phyloP scores from a whole-genome alignment of 257 asterid genomes.

The Solanum lycopersicoides region DNA sequence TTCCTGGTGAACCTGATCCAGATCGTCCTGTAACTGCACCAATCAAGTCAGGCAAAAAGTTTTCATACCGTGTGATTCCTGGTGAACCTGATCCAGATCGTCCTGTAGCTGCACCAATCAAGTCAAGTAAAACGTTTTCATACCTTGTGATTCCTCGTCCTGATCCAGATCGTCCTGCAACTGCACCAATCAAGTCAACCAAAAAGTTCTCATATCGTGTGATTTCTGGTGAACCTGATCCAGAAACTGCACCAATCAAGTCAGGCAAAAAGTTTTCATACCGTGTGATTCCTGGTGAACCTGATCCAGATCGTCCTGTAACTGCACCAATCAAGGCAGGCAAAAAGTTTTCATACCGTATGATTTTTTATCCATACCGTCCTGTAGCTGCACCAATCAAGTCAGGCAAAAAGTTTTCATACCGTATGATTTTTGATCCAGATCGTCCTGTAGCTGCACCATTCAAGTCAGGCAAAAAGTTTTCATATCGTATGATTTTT shows the following conservation, averaged over 20 bases:
- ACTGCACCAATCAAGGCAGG: background rate
- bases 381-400: background rate
- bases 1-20: background rate
- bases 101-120: background rate
- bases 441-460: background rate
- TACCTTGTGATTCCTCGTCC: background rate
- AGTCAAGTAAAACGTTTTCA: background rate
- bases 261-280: background rate
- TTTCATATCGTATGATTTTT: too few species aligned
- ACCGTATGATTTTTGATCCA: background rate
- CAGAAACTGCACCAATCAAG: background rate
- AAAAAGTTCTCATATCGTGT: background rate
- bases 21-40: too few species aligned
- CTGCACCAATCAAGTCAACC: too few species aligned
- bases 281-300: background rate
- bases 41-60: background rate
- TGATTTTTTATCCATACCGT: background rate
- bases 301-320: background rate
- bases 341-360: background rate
- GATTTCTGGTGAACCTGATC: background rate
- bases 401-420: background rate
- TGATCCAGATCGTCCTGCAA: background rate
- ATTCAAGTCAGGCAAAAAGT: too few species aligned
- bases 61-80: too few species aligned
- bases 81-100: too few species aligned